A percentile compares a stretch with the other conserved stretches of the same genome.
Conservation (phyloP, 495 filamentous ascomycete genomes). For the Bathelium albidoporum region DNA sequence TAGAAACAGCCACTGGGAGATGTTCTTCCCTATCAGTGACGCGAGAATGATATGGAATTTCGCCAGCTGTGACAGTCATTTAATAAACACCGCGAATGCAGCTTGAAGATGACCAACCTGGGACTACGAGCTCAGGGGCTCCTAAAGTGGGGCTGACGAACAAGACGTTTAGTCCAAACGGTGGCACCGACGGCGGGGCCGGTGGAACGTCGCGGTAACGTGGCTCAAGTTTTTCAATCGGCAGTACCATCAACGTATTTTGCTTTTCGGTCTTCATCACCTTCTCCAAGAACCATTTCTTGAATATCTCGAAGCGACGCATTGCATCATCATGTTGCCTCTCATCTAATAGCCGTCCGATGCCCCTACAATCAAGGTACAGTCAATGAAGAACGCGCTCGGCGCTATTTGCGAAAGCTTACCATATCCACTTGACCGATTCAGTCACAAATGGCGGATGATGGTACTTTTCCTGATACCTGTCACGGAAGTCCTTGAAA, state of each 20-base stretch:
- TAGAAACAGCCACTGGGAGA: not conserved
- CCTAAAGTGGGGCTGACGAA: not conserved
- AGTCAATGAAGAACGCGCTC: not conserved
- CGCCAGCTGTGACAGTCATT: not conserved
- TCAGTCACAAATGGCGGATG: too few relatives aligned
- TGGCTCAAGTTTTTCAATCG: not conserved
- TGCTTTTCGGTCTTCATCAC: not conserved
- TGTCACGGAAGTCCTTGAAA: too few relatives aligned
- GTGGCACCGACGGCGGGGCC: not conserved
- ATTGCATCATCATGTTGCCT: not conserved
- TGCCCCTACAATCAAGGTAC: not conserved
- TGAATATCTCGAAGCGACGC: not conserved
- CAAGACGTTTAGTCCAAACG: not conserved
- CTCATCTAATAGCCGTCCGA: not conserved
- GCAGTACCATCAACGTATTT: not conserved
- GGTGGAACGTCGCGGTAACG: not conserved
- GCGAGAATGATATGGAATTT: not conserved
- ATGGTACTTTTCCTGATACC: too few relatives aligned
- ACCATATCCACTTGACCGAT: too few relatives aligned
- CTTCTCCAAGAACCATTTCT: not conserved
- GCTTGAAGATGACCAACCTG: not conserved
- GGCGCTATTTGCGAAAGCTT: too few relatives aligned
- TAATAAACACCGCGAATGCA: not conserved
- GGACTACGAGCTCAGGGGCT: not conserved
- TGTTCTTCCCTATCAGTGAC: not conserved